Conservation (phyloP, 2,329 filamentous ascomycete species). For the Sporothrix pallida region DNA sequence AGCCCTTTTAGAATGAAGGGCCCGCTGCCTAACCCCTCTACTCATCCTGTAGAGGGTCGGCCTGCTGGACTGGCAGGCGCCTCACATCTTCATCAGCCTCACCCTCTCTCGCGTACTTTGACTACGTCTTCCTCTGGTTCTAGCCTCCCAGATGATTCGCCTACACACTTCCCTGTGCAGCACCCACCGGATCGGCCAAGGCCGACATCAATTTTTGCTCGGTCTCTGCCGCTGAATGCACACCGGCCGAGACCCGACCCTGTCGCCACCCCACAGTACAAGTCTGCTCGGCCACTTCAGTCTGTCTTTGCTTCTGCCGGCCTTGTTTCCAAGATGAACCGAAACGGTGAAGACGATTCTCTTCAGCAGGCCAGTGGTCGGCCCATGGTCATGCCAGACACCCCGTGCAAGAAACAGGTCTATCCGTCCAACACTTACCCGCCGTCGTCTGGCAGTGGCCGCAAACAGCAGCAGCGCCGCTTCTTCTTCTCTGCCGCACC, state of each 20-base stretch:
- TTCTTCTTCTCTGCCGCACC: slow-evolving; percentile 75
- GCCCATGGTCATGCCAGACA: slow-evolving; percentile 83
- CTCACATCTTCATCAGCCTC: slow-evolving; percentile 59
- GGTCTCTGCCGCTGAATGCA: slow-evolving; percentile 74
- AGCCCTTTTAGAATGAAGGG: slow-evolving; percentile 65
- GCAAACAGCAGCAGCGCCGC: slow-evolving; percentile 61
- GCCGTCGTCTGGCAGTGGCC: slow-evolving; percentile 62
- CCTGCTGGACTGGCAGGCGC: slow-evolving; percentile 4
- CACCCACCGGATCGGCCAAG: slow-evolving; percentile 59
- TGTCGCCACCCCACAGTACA: slow-evolving; percentile 76
- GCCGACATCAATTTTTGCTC: slow-evolving; percentile 65
- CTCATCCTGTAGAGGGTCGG: slow-evolving; percentile 53
- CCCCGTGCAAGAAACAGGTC: slow-evolving; percentile 87
- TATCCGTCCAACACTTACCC: slow-evolving; percentile 72
- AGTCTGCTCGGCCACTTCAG: slow-evolving; percentile 75
- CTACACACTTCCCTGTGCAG: slow-evolving; percentile 64
- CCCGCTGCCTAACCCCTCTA: slow-evolving; percentile 59
- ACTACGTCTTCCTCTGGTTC: slow-evolving; percentile 86
- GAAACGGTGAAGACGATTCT: slow-evolving; percentile 73
- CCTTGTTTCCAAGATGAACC: slow-evolving; percentile 91
- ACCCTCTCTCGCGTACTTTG: slow-evolving; percentile 84
- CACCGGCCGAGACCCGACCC: slow-evolving; percentile 54
- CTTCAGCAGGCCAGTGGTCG: slow-evolving; percentile 54
- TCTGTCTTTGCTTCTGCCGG: slow-evolving; percentile 94
- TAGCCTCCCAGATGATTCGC: slow-evolving; percentile 75